A percentile compares a stretch with the other conserved stretches of the same genome.
phyloP scores from a whole-genome alignment of 345 rosid genomes.

The Noccaea caerulescens region DNA sequence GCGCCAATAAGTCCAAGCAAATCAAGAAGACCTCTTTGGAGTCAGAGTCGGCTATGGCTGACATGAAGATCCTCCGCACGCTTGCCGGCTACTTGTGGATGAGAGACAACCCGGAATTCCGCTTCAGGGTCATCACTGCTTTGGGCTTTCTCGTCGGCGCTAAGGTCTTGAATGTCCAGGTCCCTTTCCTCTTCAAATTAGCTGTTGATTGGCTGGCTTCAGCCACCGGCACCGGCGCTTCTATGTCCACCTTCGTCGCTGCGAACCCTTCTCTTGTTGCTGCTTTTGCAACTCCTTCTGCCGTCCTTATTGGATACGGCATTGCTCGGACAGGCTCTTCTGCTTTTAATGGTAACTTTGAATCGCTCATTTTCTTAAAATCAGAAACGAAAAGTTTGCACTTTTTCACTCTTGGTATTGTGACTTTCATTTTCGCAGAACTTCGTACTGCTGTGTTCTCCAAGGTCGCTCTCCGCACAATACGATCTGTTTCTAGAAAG shows the following conservation, averaged over 20 bases:
- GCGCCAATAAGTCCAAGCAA: conserved; percentile 30
- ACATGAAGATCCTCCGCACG: conserved; percentile 74
- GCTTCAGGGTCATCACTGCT: conserved; percentile 78
- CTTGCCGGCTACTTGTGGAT: conserved; percentile 88
- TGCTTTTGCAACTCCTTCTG: conserved; percentile 81
- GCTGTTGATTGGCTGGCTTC: conserved; percentile 92
- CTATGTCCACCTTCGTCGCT: conserved; percentile 59
- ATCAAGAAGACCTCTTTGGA: conserved; percentile 30
- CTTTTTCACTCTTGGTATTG: conserved; percentile 23
- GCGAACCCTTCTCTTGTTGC: conserved; percentile 66
- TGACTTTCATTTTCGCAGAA: conserved; percentile 55
- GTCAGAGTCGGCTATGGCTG: conserved; percentile 50
- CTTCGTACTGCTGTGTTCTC: conserved; percentile 96
- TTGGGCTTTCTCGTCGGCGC: conserved; percentile 88
- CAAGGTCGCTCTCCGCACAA: conserved; percentile 87
- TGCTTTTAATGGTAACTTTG: conserved; percentile 80
- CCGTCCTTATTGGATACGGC: conserved; percentile 89
- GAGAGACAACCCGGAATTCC: conserved; percentile 83
- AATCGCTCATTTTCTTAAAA: neutral
- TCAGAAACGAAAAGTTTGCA: neutral
- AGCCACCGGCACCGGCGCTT: conserved; percentile 57
- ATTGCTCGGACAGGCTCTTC: conserved; percentile 82
- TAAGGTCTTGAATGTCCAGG: conserved; percentile 89
- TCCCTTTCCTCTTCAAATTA: conserved; percentile 88
- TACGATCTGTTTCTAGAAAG: conserved; percentile 91